Evolutionary conservation across 2,329 filamentous ascomycete genomes (phyloP).

Genomic region (Pseudocercospora ulei): DNA sequence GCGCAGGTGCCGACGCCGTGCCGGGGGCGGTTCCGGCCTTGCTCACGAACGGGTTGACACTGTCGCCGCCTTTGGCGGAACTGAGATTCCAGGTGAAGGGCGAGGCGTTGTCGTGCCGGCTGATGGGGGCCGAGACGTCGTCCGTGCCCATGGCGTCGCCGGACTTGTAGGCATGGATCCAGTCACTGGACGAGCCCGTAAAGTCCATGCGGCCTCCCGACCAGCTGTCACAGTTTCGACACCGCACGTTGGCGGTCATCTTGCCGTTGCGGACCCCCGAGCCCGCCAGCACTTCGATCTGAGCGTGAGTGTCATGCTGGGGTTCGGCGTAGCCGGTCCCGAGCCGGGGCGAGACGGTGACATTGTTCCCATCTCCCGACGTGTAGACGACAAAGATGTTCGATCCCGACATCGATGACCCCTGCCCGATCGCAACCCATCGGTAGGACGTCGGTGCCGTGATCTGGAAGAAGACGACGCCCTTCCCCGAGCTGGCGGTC

Average conservation of each 20-base stretch:
- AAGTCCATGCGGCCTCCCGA: slow-evolving; percentile 46
- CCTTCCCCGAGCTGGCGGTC: slow-evolving; percentile 44
- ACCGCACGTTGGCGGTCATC: slow-evolving; percentile 50
- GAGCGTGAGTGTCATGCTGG: slow-evolving; percentile 35
- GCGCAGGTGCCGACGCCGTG: slow-evolving; percentile 8
- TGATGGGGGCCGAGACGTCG: slow-evolving; percentile 38
- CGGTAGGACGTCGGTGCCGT: slow-evolving; percentile 45
- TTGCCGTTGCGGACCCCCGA: slow-evolving; percentile 45
- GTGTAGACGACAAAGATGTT: slow-evolving; percentile 54
- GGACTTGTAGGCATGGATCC: slow-evolving; percentile 44
- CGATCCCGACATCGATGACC: slow-evolving; percentile 45
- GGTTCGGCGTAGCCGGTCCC: slow-evolving; percentile 42
- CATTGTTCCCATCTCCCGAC: slow-evolving; percentile 44
- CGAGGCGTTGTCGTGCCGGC: slow-evolving; percentile 39
- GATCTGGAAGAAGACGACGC: slow-evolving; percentile 52
- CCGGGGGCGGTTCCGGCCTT: slow-evolving; percentile 4
- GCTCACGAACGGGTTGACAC: slow-evolving; percentile 38
- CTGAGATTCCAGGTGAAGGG: slow-evolving; percentile 43
- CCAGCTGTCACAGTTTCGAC: slow-evolving; percentile 47
- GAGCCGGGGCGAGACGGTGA: slow-evolving; percentile 49
- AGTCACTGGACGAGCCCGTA: slow-evolving; percentile 37
- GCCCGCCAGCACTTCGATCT: slow-evolving; percentile 46
- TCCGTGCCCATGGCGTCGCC: slow-evolving; percentile 44
- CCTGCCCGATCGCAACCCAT: slow-evolving; percentile 51
- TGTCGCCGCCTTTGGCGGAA: slow-evolving; percentile 43